Conservation (phyloP, 2,329 filamentous ascomycete genomes). For the Albophoma yamanashiensis region DNA sequence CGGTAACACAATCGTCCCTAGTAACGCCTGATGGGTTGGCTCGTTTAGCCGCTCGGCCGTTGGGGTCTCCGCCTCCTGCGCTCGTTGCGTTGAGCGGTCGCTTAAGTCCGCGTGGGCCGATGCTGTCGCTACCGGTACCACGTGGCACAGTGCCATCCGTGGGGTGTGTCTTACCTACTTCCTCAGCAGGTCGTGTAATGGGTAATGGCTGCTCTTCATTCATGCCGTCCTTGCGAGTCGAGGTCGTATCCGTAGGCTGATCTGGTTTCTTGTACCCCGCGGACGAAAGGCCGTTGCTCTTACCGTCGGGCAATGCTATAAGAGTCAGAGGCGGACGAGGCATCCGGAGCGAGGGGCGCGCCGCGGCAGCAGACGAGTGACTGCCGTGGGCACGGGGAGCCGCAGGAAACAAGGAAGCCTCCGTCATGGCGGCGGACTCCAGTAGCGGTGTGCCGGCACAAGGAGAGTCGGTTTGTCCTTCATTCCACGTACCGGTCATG, state of each 20-base stretch:
- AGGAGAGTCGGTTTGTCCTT: constrained; percentile 52
- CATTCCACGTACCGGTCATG: constrained; percentile 48
- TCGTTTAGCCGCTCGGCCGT: constrained; percentile 7
- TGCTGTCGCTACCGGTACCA: constrained; percentile 2
- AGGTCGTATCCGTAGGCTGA: not conserved
- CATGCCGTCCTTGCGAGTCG: not conserved
- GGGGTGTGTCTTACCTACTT: constrained; percentile 1
- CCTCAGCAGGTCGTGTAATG: not conserved
- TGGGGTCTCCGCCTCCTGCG: constrained; percentile 1
- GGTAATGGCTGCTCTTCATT: not conserved
- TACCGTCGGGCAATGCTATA: not conserved
- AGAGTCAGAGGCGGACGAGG: not conserved
- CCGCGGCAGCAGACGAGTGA: constrained; percentile 1
- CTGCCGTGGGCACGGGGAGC: not conserved
- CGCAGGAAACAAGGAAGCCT: constrained; percentile 6
- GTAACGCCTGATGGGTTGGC: constrained; percentile 10
- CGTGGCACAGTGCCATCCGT: not conserved
- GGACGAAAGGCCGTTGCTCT: not conserved
- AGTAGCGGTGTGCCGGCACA: constrained; percentile 16
- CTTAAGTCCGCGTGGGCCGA: constrained; percentile 22
- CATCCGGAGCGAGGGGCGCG: constrained; percentile 1
- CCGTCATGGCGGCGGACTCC: constrained; percentile 8
- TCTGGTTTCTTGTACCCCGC: not conserved
- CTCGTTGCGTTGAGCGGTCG: constrained; percentile 12
- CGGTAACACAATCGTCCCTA: constrained; percentile 60